phyloP scores from a whole-genome alignment of 1,139 yeast species.

The Pneumocystis carinii region DNA sequence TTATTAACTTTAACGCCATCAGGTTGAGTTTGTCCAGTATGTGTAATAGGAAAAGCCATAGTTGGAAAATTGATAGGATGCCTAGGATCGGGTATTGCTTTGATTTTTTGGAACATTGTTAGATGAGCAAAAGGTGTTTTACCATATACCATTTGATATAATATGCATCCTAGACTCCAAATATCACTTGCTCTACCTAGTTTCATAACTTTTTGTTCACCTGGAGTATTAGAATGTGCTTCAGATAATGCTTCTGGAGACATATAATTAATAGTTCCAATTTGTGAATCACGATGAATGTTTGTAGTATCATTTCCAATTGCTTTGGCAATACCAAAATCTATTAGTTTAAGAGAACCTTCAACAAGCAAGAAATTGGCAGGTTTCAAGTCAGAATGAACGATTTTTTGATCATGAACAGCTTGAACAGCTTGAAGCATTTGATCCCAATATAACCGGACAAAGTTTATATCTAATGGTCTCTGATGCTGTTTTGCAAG shows the following conservation, averaged over 20 bases:
- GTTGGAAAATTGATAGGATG: conserved; percentile 59
- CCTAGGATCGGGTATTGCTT: conserved; percentile 78
- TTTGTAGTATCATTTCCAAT: conserved; percentile 88
- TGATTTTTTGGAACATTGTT: conserved; percentile 61
- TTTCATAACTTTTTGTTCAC: conserved; percentile 45
- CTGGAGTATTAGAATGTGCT: conserved; percentile 24
- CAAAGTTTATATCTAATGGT: conserved; percentile 60
- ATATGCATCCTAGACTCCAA: conserved; percentile 95
- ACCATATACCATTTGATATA: conserved; percentile 91
- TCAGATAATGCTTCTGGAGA: conserved; percentile 89
- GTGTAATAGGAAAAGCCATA: conserved; percentile 9
- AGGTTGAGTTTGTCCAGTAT: conserved; percentile 23
- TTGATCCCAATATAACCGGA: conserved; percentile 67
- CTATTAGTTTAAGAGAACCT: conserved; percentile 76
- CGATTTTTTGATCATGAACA: conserved; percentile 77
- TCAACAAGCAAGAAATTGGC: conserved; percentile 82
- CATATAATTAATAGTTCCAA: conserved; percentile 96
- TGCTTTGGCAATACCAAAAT: conserved; percentile 90
- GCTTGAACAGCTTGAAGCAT: conserved; percentile 71
- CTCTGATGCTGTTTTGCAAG: conserved; percentile 40
- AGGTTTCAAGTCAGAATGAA: conserved; percentile 89
- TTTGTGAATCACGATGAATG: conserved; percentile 76
- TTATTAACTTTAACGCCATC: conserved; percentile 54
- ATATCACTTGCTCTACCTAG: conserved; percentile 93
- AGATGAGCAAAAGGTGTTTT: conserved; percentile 77